phyloP scores from a whole-genome alignment of 345 rosid species.

The Ceriops decandra region DNA sequence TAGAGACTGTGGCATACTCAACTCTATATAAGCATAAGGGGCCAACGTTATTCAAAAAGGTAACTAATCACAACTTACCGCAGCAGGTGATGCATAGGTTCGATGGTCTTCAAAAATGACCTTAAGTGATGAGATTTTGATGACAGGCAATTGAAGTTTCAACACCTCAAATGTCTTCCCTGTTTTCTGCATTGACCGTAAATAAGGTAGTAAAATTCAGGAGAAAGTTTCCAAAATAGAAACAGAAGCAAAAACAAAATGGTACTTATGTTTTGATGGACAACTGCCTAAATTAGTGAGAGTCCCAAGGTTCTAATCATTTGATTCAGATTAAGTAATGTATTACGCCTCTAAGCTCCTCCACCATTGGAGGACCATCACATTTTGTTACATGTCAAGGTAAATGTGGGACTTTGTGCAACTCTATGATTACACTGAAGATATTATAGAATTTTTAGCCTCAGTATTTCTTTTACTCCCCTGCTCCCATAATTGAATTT shows the following conservation, averaged over 20 bases:
- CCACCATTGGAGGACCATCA: neutral
- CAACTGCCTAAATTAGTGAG: neutral
- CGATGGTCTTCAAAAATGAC: conserved; percentile 88
- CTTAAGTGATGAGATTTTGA: conserved; percentile 72
- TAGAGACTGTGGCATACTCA: too few relatives aligned
- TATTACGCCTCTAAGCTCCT: too few relatives aligned
- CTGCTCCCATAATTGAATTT: too few relatives aligned
- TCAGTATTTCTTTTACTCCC: too few relatives aligned
- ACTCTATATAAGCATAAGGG: too few relatives aligned
- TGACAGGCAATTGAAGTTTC: conserved; percentile 72
- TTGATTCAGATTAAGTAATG: neutral
- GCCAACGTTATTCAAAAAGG: too few relatives aligned
- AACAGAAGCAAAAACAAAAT: neutral
- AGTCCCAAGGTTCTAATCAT: neutral
- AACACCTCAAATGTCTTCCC: conserved; percentile 77
- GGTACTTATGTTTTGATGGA: neutral
- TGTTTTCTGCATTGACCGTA: conserved; percentile 59
- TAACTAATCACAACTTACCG: conserved; percentile 54
- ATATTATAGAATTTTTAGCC: too few relatives aligned
- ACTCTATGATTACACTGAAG: too few relatives aligned
- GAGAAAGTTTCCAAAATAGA: neutral
- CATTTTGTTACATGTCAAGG: neutral
- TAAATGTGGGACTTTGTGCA: neutral
- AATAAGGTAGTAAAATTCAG: conserved; percentile 16
- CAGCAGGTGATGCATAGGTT: conserved; percentile 76